A percentile compares a stretch with the other conserved stretches of the same genome.
Conservation (phyloP, 176 grass and related monocot genomes). For the Carex kokanica region DNA sequence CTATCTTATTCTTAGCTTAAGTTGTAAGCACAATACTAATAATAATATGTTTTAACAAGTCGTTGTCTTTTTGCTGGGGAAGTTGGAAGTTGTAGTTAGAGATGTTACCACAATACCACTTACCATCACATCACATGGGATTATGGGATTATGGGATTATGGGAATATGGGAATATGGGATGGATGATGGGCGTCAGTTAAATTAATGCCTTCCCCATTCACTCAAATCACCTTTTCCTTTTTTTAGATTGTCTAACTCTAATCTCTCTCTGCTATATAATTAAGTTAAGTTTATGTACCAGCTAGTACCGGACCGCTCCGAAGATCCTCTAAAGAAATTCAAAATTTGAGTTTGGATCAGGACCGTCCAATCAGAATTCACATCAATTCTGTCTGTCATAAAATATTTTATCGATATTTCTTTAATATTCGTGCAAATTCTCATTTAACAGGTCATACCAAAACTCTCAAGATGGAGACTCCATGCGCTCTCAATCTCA, state of each 20-base stretch:
- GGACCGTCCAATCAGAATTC: too few relatives aligned
- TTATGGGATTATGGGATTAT: too few relatives aligned
- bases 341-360: too few relatives aligned
- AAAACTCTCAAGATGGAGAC: background rate
- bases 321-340: background rate
- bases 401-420: too few relatives aligned
- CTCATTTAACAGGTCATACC: too few relatives aligned
- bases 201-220: background rate
- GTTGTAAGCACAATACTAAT: background rate
- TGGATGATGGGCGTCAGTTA: too few relatives aligned
- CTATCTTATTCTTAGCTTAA: slow-evolving; percentile 15
- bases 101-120: slow-evolving; percentile 25
- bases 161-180: too few relatives aligned
- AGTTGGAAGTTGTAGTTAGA: slow-evolving; percentile 27
- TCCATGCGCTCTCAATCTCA: background rate
- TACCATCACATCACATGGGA: background rate
- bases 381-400: too few relatives aligned
- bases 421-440: too few relatives aligned
- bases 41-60: background rate
- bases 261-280: background rate
- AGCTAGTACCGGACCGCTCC: background rate
- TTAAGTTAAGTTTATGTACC: background rate
- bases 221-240: background rate
- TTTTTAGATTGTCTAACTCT: background rate
- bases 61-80: background rate